Percentiles rank a stretch among this genome's conserved stretches.
These are phyloP conservation scores for Graphium sp. DNA, from an alignment of 2,329 filamentous ascomycete genomes.

Conservation along the genomic window DNA sequence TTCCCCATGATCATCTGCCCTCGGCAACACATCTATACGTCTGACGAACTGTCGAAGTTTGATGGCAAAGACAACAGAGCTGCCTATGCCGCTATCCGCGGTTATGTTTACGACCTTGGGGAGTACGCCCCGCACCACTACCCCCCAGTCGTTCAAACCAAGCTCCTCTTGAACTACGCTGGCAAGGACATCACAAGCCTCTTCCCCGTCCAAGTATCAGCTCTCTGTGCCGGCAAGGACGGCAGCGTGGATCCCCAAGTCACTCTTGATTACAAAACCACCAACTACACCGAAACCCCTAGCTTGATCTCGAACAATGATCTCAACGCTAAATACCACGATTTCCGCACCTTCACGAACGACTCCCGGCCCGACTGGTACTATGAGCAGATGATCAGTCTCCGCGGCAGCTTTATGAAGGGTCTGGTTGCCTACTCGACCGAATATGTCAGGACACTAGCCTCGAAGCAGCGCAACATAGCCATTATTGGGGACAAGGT, in stretches of 20 bases:
- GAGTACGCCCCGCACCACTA: conserved; percentile 65
- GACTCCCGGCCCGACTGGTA: conserved; percentile 86
- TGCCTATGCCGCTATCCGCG: conserved; percentile 70
- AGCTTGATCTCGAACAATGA: conserved; percentile 50
- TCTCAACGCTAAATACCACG: conserved; percentile 66
- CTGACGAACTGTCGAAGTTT: conserved; percentile 54
- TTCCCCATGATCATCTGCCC: conserved; percentile 86
- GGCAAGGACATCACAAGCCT: conserved; percentile 74
- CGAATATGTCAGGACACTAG: conserved; percentile 58
- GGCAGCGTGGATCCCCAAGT: conserved; percentile 52
- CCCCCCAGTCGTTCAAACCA: conserved; percentile 34
- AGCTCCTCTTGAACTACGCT: conserved; percentile 60
- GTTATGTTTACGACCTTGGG: conserved; percentile 72
- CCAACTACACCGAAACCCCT: conserved; percentile 56
- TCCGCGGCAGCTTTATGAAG: conserved; percentile 68
- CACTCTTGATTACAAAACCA: conserved; percentile 66
- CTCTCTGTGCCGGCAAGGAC: conserved; percentile 65
- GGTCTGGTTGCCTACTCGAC: conserved; percentile 74
- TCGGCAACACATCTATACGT: conserved; percentile 73
- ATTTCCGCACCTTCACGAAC: conserved; percentile 74
- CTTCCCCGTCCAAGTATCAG: conserved; percentile 89
- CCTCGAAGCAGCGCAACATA: conserved; percentile 40
- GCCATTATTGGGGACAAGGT: conserved; percentile 65
- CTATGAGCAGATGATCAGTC: conserved; percentile 65
- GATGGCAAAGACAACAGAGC: conserved; percentile 48